Evolutionary conservation across 352 stramenopile species (phyloP).

Genomic region (Phytopythium aichiense): DNA sequence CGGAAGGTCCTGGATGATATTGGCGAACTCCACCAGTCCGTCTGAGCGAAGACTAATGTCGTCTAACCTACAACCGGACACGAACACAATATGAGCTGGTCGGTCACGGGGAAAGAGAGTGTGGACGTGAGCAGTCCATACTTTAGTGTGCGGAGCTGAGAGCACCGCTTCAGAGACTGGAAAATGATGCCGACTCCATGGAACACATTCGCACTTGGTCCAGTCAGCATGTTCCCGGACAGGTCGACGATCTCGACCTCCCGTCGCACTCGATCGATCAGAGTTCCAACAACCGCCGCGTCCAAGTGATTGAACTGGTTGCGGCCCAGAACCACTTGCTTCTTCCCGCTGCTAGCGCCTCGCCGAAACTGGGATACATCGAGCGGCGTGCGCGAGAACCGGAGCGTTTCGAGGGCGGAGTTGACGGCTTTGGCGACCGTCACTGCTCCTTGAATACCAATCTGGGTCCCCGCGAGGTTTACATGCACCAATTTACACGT

Average conservation of each 20-base stretch:
- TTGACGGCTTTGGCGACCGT: slow-evolving; percentile 39
- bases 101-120: neutral
- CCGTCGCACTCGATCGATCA: slow-evolving; percentile 43
- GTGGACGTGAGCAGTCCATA: slow-evolving; percentile 12
- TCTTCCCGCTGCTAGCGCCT: slow-evolving; percentile 3
- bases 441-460: slow-evolving; percentile 40
- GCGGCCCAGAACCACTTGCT: slow-evolving; percentile 17
- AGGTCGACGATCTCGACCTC: slow-evolving; percentile 51
- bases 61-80: slow-evolving; percentile 20
- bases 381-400: slow-evolving; percentile 33
- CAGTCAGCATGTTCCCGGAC: slow-evolving; percentile 49
- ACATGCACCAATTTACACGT: slow-evolving; percentile 40
- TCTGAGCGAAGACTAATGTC: slow-evolving; percentile 40
- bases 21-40: slow-evolving; percentile 42
- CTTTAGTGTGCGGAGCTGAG: slow-evolving; percentile 50
- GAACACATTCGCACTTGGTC: slow-evolving; percentile 41
- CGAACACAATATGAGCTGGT: neutral
- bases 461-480: slow-evolving; percentile 45
- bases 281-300: slow-evolving; percentile 40
- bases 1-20: slow-evolving; percentile 31
- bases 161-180: slow-evolving; percentile 37
- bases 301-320: slow-evolving; percentile 57
- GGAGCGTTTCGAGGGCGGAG: slow-evolving; percentile 32
- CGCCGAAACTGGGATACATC: neutral
- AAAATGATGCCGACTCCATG: slow-evolving; percentile 49